Conservation (phyloP, 192 early-diverging fungal genomes). For the Linnemannia elongata region DNA sequence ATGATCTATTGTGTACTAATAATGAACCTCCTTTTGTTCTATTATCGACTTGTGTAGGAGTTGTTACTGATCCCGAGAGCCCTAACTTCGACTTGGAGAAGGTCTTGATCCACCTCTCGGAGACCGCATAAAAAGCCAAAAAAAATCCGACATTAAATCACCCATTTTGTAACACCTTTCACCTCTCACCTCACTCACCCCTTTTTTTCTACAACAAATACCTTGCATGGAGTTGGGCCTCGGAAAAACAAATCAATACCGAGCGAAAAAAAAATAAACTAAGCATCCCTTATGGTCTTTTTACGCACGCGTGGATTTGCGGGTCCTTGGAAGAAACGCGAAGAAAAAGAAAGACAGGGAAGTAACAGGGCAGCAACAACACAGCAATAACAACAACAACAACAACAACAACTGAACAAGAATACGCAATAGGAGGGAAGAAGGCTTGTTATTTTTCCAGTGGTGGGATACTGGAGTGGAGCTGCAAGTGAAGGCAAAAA, state of each 20-base stretch:
- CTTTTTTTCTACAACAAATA: slow-evolving; percentile 18
- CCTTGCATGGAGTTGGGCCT: slow-evolving; percentile 8
- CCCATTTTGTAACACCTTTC: background rate
- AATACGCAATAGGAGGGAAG: no score
- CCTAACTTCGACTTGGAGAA: slow-evolving; percentile 74
- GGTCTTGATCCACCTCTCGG: slow-evolving; percentile 61
- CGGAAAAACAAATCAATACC: slow-evolving; percentile 1
- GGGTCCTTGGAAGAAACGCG: no score
- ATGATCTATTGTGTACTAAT: background rate
- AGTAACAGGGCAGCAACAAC: no score
- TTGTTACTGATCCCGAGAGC: slow-evolving; percentile 66
- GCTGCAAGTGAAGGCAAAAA: background rate
- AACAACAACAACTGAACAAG: no score
- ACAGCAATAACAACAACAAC: no score
- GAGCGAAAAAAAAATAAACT: slow-evolving; percentile 12
- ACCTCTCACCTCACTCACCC: background rate
- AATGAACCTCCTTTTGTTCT: background rate
- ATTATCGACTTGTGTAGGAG: slow-evolving; percentile 22
- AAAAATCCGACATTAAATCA: background rate
- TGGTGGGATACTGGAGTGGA: background rate
- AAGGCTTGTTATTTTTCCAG: no score
- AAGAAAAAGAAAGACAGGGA: no score
- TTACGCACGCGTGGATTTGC: no score
- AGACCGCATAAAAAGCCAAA: slow-evolving; percentile 42
- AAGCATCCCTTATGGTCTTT: background rate